Percentiles rank a stretch among this genome's conserved stretches.
These are phyloP conservation scores for Gelatoporia subvermispora DNA, from an alignment of 768 basidiomycete species.

Conservation along the genomic window DNA sequence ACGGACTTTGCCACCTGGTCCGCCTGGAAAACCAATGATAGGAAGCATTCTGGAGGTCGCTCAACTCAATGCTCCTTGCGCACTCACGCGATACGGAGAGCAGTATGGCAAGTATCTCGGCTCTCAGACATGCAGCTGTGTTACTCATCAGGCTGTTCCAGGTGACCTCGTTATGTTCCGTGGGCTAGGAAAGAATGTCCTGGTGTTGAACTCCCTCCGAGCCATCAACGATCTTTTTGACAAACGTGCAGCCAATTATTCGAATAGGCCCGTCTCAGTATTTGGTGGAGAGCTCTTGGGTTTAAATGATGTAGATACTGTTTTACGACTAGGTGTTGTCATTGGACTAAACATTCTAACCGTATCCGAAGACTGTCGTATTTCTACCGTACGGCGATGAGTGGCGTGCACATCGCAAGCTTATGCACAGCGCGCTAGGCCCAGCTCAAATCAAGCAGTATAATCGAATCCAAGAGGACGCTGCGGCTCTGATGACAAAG, in stretches of 20 bases:
- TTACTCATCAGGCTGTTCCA: too few relatives aligned
- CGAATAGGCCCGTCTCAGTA: constrained; percentile 18
- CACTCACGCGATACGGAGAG: constrained; percentile 6
- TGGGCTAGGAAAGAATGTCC: constrained; percentile 15
- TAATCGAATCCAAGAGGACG: constrained; percentile 23
- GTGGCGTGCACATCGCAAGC: constrained; percentile 22
- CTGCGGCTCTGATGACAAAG: constrained; percentile 13
- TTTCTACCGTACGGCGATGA: constrained; percentile 20
- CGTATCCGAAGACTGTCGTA: constrained; percentile 25
- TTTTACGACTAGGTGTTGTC: too few relatives aligned
- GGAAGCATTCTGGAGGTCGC: constrained; percentile 12
- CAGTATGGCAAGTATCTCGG: constrained; percentile 5
- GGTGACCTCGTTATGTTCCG: neutral
- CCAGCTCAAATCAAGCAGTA: constrained; percentile 28
- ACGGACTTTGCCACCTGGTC: constrained; percentile 11
- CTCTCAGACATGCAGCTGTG: too few relatives aligned
- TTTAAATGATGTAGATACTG: too few relatives aligned
- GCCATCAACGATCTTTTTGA: constrained; percentile 34
- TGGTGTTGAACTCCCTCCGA: constrained; percentile 31
- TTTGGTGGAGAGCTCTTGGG: neutral
- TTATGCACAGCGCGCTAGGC: constrained; percentile 27
- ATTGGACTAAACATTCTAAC: too few relatives aligned
- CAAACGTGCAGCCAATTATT: constrained; percentile 35
- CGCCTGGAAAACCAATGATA: constrained; percentile 6
- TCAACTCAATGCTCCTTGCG: constrained; percentile 1